Evolutionary conservation across 306 rosid species (phyloP), one percentile per base, ranked within the genome.

Genomic region (Trifolium pratense): DNA sequence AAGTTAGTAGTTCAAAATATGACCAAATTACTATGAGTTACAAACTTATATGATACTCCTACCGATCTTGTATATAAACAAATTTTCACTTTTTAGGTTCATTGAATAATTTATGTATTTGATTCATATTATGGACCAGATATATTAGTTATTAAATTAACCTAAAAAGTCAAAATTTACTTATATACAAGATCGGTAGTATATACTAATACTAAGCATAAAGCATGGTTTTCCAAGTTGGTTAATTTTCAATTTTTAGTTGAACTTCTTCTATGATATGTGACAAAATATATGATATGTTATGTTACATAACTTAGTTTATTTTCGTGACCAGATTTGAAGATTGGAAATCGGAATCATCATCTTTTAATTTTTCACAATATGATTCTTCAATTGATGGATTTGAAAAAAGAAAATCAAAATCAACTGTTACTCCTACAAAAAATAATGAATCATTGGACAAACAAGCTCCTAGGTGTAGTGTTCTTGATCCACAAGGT

Each of bases 401-500:
- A 70, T 45, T 29, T 15, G 57, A 74, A 36, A 43, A 11, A 68
- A 77, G 78, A 76, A 82, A 81, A 70, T 34, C 66, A n/a, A 86
- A 86, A 60, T 42, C 81, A 62, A 86, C 83, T 52, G 18, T 20
- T 37, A 71, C 75, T 68, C 49, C 81, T 53, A n/a, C 52, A 32
- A 71, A 48, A 39, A 71, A 48, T 65, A 86, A 82, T 64, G 75
- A 32, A 68, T 60, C 75, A 20, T 60, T 12, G 45, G 71, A 79
- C 61, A 82, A 80, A 20, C 3, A 58, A 37, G 84, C 42, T 40
- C 42, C 74, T 42, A 34, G 64, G 81, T 80, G 61, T 32, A 74
- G 68, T 62, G 82, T 91, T 75, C 82, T 91, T 66, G 87, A 95
- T 77, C 97, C 99, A 46, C 99, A 91, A 46, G 94, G 88, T 23